These are phyloP conservation scores for Apiotrichum gracile DNA, from an alignment of 1,284 basidiomycete species.

Conservation along the genomic window DNA sequence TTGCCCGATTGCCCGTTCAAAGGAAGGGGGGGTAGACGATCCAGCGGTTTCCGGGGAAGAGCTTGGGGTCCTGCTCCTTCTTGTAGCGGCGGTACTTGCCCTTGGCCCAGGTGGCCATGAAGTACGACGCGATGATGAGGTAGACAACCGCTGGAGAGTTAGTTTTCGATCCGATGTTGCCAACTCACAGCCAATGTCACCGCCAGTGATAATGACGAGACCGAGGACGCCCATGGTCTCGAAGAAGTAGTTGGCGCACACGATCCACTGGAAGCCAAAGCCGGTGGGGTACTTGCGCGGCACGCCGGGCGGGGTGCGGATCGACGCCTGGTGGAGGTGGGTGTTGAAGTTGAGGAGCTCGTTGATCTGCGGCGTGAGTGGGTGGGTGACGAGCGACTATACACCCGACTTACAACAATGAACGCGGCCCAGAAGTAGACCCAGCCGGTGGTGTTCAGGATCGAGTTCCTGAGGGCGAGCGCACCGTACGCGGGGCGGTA, in stretches of 20 bases:
- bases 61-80: slow-evolving; percentile 81
- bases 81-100: slow-evolving; percentile 90
- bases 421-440: slow-evolving; percentile 61
- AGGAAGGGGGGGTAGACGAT: slow-evolving; percentile 38
- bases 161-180: neutral
- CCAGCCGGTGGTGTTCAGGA: slow-evolving; percentile 63
- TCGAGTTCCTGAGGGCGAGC: slow-evolving; percentile 60
- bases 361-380: slow-evolving; percentile 64
- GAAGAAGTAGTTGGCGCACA: slow-evolving; percentile 94
- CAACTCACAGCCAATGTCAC: slow-evolving; percentile 64
- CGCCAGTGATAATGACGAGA: slow-evolving; percentile 67
- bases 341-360: slow-evolving; percentile 81
- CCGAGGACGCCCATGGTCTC: slow-evolving; percentile 74
- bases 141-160: slow-evolving; percentile 61
- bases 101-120: slow-evolving; percentile 83
- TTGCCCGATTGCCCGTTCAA: slow-evolving; percentile 8
- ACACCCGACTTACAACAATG: slow-evolving; percentile 61
- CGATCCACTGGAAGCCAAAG: slow-evolving; percentile 71
- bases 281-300: slow-evolving; percentile 76
- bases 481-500: slow-evolving; percentile 66
- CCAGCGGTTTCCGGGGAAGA: slow-evolving; percentile 43
- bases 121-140: slow-evolving; percentile 58
- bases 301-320: slow-evolving; percentile 75
- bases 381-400: neutral
- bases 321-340: slow-evolving; percentile 73